A percentile compares a stretch with the other conserved stretches of the same genome.
Evolutionary conservation across 1,139 yeast genomes (phyloP).

Genomic region (Suhomyces bolitotheri): DNA sequence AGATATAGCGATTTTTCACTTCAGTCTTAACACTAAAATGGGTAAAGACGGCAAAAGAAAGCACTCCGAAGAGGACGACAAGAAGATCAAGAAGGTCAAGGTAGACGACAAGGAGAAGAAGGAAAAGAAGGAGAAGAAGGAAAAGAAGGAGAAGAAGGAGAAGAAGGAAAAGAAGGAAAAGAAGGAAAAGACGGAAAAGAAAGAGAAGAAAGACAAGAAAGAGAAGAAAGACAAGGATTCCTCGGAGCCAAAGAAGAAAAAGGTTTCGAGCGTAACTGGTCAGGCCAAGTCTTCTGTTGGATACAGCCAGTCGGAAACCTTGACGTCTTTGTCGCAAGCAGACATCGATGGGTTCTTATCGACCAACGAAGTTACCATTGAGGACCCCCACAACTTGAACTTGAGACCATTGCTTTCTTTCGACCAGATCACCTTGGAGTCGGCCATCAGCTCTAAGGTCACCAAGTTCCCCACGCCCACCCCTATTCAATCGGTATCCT

Average conservation of each 20-base stretch:
- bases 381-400: constrained; percentile 56
- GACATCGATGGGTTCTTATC: constrained; percentile 63
- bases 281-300: constrained; percentile 17
- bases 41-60: constrained; percentile 46
- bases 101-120: constrained; percentile 22
- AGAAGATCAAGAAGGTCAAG: constrained; percentile 45
- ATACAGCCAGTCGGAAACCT: constrained; percentile 33
- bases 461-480: constrained; percentile 84
- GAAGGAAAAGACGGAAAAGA: constrained; percentile 35
- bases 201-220: constrained; percentile 18
- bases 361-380: constrained; percentile 77
- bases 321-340: constrained; percentile 43
- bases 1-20: constrained; percentile 12
- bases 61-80: constrained; percentile 35
- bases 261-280: constrained; percentile 14
- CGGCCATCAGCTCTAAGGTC: constrained; percentile 56
- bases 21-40: constrained; percentile 20
- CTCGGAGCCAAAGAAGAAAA: constrained; percentile 13
- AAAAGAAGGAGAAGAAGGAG: constrained; percentile 51
- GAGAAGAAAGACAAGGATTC: constrained; percentile 17
- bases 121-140: constrained; percentile 44
- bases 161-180: constrained; percentile 40
- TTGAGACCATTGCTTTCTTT: constrained; percentile 75
- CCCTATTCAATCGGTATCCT: constrained; percentile 94
- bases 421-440: constrained; percentile 56